These are phyloP conservation scores for Fistulinella cinereoalba DNA, from an alignment of 1,284 basidiomycete species.

Conservation along the genomic window DNA sequence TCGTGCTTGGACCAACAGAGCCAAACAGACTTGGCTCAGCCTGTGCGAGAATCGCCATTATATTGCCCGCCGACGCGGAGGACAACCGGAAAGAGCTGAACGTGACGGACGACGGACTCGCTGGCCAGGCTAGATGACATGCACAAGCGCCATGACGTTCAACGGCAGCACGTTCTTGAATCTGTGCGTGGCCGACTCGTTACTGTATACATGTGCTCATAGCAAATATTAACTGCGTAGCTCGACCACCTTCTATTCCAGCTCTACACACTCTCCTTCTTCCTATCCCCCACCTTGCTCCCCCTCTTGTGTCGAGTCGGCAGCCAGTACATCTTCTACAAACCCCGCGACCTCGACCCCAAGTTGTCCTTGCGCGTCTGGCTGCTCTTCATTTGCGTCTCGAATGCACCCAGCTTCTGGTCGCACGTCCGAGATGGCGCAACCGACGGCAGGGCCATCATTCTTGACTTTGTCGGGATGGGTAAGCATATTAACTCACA, in stretches of 20 bases:
- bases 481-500: conserved; percentile 43
- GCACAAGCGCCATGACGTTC: conserved; percentile 67
- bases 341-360: conserved; percentile 61
- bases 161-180: conserved; percentile 71
- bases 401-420: conserved; percentile 61
- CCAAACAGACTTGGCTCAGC: conserved; percentile 25
- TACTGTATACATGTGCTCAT: conserved; percentile 15
- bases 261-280: conserved; percentile 69
- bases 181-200: conserved; percentile 48
- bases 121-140: conserved; percentile 53
- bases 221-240: conserved; percentile 34
- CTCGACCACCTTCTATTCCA: conserved; percentile 69
- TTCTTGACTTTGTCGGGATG: conserved; percentile 76
- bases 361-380: conserved; percentile 62
- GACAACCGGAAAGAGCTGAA: neutral
- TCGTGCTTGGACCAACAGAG: conserved; percentile 17
- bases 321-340: conserved; percentile 62
- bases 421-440: conserved; percentile 52
- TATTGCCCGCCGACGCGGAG: neutral
- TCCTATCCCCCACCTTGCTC: conserved; percentile 65
- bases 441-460: conserved; percentile 52
- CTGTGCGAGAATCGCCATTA: neutral
- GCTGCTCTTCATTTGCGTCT: conserved; percentile 52
- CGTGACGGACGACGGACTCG: conserved; percentile 17
- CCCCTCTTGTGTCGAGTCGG: conserved; percentile 51